These are phyloP conservation scores for Haplosporangium sp. DNA, from an alignment of 371 early-diverging fungal species.

Conservation along the genomic window DNA sequence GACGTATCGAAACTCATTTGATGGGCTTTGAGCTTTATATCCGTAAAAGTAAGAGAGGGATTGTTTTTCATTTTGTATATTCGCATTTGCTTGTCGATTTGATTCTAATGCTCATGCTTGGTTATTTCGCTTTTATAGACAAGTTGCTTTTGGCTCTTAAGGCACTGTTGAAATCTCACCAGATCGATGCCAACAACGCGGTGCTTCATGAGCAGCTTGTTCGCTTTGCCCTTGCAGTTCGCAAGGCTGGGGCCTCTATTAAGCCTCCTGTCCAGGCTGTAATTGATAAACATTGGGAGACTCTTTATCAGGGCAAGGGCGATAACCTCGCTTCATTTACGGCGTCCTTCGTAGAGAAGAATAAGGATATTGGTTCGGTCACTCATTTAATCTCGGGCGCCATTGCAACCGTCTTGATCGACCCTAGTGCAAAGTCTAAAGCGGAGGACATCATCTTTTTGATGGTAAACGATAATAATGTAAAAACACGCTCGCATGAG, in stretches of 20 bases:
- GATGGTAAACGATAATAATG: constrained; percentile 24
- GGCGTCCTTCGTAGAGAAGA: constrained; percentile 33
- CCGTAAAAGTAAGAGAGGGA: constrained; percentile 67
- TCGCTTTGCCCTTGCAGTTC: constrained; percentile 66
- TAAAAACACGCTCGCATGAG: constrained; percentile 32
- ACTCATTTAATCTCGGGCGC: constrained; percentile 60
- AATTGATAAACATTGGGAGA: constrained; percentile 48
- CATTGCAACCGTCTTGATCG: constrained; percentile 50
- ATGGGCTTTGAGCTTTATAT: constrained; percentile 83
- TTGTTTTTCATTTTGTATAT: neutral
- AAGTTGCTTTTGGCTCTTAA: constrained; percentile 82
- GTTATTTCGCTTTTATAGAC: constrained; percentile 46
- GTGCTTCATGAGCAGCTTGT: constrained; percentile 65
- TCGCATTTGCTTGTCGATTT: neutral
- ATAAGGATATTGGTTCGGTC: constrained; percentile 50
- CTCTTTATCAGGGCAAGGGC: constrained; percentile 31
- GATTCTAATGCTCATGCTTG: neutral
- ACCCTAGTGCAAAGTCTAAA: constrained; percentile 34
- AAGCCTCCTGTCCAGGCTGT: constrained; percentile 37
- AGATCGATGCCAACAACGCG: constrained; percentile 65
- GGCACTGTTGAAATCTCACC: constrained; percentile 68
- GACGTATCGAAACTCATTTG: constrained; percentile 72
- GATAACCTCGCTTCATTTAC: constrained; percentile 25
- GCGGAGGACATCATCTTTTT: constrained; percentile 49
- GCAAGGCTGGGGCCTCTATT: constrained; percentile 24